Percentiles rank a stretch among this genome's conserved stretches.
Evolutionary conservation across 306 rosid genomes (phyloP).

Genomic region (Pachyrhizus erosus): DNA sequence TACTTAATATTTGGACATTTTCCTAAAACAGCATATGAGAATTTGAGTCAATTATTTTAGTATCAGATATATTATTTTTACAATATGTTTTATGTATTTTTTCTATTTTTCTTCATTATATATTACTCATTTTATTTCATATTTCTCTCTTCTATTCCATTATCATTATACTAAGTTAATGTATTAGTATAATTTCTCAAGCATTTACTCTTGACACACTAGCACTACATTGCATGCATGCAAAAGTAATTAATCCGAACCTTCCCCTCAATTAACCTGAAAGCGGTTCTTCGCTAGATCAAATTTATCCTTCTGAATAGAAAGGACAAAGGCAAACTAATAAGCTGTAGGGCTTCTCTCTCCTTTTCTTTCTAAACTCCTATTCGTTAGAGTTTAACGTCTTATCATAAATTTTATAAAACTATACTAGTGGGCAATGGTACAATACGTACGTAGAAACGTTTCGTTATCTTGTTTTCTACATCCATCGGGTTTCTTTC

Average conservation of each 20-base stretch:
- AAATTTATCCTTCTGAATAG: not conserved
- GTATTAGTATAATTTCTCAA: not conserved
- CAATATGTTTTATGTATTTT: not conserved
- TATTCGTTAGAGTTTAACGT: not conserved
- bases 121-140: not conserved
- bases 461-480: not conserved
- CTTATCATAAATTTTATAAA: not conserved
- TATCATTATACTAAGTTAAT: not conserved
- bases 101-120: not conserved
- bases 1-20: not conserved
- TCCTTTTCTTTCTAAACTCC: not conserved
- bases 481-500: not conserved
- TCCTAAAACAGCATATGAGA: not conserved
- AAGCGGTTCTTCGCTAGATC: not conserved
- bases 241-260: not conserved
- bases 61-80: not conserved
- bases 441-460: not conserved
- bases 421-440: not conserved
- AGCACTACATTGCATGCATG: conserved; percentile 29
- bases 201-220: not conserved
- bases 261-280: not conserved
- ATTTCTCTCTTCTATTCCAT: not conserved
- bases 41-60: not conserved
- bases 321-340: not conserved
- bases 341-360: not conserved